phyloP scores from a whole-genome alignment of 2,329 filamentous ascomycete species.

The Berkeleyomyces basicola region DNA sequence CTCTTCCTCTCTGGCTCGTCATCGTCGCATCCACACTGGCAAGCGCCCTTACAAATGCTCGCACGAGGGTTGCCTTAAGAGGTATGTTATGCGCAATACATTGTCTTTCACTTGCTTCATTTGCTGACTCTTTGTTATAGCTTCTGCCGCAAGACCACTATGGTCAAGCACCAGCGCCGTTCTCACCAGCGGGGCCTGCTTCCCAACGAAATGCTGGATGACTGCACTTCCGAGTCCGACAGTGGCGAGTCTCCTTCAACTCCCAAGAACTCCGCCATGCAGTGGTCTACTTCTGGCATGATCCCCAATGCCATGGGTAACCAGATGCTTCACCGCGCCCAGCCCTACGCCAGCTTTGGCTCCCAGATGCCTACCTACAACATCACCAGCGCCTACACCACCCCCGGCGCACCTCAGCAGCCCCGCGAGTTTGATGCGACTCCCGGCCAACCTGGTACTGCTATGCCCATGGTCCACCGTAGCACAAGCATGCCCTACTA shows the following conservation, averaged over 20 bases:
- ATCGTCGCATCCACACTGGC: slow-evolving; percentile 49
- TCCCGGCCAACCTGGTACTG: slow-evolving; percentile 22
- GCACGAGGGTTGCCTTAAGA: slow-evolving; percentile 45
- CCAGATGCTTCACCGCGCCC: slow-evolving; percentile 32
- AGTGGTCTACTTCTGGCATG: slow-evolving; percentile 32
- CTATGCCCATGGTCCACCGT: slow-evolving; percentile 32
- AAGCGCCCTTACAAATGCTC: slow-evolving; percentile 49
- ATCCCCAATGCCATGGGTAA: slow-evolving; percentile 23
- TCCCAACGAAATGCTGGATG: slow-evolving; percentile 35
- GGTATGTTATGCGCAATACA: slow-evolving; percentile 23
- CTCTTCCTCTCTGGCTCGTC: slow-evolving; percentile 48
- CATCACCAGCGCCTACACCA: slow-evolving; percentile 17
- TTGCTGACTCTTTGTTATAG: slow-evolving; percentile 24
- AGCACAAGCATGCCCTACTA: slow-evolving; percentile 37
- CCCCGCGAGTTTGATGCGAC: slow-evolving; percentile 24
- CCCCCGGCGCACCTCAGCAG: slow-evolving; percentile 16
- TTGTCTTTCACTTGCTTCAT: not conserved
- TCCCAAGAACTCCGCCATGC: slow-evolving; percentile 34
- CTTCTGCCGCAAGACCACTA: slow-evolving; percentile 56
- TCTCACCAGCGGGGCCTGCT: slow-evolving; percentile 43
- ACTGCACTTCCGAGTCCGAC: slow-evolving; percentile 40
- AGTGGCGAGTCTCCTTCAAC: slow-evolving; percentile 42
- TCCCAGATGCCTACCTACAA: slow-evolving; percentile 30
- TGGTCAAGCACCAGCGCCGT: slow-evolving; percentile 49
- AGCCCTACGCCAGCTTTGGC: slow-evolving; percentile 38